Conservation (phyloP, 352 stramenopile species). For the Thraustochytrium striatum region DNA sequence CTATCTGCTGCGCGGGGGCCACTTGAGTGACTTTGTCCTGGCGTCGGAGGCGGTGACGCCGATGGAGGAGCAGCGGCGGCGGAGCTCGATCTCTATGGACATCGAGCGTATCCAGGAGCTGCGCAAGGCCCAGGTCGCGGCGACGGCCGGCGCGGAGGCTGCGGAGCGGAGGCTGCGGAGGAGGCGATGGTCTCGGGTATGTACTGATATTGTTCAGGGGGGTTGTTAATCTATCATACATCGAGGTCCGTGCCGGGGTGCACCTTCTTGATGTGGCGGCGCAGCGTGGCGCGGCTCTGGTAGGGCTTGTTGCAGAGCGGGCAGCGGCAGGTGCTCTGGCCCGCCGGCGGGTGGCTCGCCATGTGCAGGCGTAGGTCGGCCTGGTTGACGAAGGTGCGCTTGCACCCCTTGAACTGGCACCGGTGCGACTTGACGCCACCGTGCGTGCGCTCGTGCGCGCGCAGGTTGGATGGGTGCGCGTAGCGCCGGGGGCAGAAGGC, state of each 20-base stretch:
- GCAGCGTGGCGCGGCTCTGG: not conserved
- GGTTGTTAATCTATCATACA: too few species aligned
- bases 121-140: too few species aligned
- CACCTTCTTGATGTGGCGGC: not conserved
- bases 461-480: conserved; percentile 75
- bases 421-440: conserved; percentile 74
- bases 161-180: too few species aligned
- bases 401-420: conserved; percentile 74
- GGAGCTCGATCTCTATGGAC: not conserved
- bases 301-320: not conserved
- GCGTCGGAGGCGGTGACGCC: not conserved
- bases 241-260: too few species aligned
- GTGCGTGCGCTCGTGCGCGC: conserved; percentile 74
- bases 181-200: too few species aligned
- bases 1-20: not conserved
- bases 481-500: conserved; percentile 77
- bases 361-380: not conserved
- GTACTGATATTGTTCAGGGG: too few species aligned
- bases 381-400: conserved; percentile 69
- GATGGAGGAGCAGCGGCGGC: not conserved
- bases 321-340: not conserved
- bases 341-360: not conserved
- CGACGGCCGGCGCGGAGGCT: too few species aligned
- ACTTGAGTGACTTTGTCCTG: not conserved
- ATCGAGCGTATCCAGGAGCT: not conserved